phyloP scores from a whole-genome alignment of 2,329 filamentous ascomycete genomes.

The Talaromyces sp. region DNA sequence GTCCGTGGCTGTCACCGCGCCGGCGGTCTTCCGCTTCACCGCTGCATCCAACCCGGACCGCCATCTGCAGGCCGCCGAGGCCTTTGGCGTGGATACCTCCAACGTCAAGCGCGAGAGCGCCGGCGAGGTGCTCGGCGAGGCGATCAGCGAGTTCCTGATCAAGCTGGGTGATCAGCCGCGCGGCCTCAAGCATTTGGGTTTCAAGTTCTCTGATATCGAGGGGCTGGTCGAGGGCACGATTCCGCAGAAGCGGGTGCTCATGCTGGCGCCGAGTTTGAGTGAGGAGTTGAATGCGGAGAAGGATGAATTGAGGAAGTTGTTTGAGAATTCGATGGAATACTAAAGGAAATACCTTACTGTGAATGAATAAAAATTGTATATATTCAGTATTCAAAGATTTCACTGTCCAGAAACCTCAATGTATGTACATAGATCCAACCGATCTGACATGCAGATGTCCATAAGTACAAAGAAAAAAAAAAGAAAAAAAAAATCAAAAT shows the following conservation, averaged over 20 bases:
- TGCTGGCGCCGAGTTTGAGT: constrained; percentile 78
- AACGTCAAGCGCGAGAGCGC: constrained; percentile 86
- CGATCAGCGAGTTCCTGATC: constrained; percentile 72
- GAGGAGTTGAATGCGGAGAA: constrained; percentile 64
- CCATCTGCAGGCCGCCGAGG: constrained; percentile 82
- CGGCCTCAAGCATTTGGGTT: constrained; percentile 79
- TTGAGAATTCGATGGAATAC: constrained; percentile 58
- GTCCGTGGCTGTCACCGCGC: constrained; percentile 86
- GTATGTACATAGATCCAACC: constrained; percentile 16
- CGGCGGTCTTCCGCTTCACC: constrained; percentile 91
- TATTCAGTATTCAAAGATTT: background rate
- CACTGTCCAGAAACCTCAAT: background rate
- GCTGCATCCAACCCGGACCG: constrained; percentile 86
- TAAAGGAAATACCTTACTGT: constrained; percentile 23
- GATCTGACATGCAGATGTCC: background rate
- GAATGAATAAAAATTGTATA: background rate
- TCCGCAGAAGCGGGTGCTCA: constrained; percentile 83
- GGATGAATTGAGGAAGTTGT: constrained; percentile 64
- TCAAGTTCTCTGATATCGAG: constrained; percentile 69
- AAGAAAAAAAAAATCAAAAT: background rate
- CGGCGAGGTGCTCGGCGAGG: constrained; percentile 80
- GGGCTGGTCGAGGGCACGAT: constrained; percentile 88
- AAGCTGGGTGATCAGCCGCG: constrained; percentile 84
- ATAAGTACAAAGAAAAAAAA: background rate
- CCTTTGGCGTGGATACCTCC: constrained; percentile 82